A percentile compares a stretch with the other conserved stretches of the same genome.
These are phyloP conservation scores for Orbilia quercus DNA, from an alignment of 2,329 filamentous ascomycete species.

Conservation along the genomic window DNA sequence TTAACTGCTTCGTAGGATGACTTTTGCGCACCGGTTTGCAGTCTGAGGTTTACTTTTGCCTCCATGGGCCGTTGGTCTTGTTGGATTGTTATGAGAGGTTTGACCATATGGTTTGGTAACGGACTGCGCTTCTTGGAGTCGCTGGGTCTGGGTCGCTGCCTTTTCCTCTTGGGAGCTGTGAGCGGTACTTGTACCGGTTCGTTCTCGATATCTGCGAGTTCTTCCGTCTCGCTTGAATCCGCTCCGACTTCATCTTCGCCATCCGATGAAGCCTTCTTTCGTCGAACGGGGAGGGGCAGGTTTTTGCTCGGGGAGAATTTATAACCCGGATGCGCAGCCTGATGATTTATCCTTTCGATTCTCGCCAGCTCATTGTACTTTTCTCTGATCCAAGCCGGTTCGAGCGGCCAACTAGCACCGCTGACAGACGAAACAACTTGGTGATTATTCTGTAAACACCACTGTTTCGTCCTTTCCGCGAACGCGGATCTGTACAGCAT, in stretches of 20 bases:
- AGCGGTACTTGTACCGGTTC: conserved; percentile 17
- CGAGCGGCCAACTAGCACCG: conserved; percentile 85
- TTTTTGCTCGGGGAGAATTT: conserved; percentile 90
- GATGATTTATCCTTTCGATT: conserved; percentile 85
- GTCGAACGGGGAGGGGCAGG: conserved; percentile 61
- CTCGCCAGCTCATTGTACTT: conserved; percentile 82
- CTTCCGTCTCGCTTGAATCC: conserved; percentile 67
- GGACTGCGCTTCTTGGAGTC: conserved; percentile 60
- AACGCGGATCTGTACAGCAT: conserved; percentile 97
- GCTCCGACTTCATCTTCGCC: conserved; percentile 64
- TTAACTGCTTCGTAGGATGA: conserved; percentile 69
- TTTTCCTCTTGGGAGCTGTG: conserved; percentile 29
- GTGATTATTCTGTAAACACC: conserved; percentile 88
- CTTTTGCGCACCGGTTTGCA: conserved; percentile 61
- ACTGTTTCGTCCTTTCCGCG: conserved; percentile 84
- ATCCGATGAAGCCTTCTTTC: conserved; percentile 67
- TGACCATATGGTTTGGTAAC: conserved; percentile 59
- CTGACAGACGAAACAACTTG: conserved; percentile 90
- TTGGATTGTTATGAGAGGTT: background rate
- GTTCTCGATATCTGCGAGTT: conserved; percentile 57
- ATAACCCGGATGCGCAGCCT: conserved; percentile 86
- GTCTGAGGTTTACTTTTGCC: conserved; percentile 15
- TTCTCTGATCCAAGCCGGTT: conserved; percentile 76
- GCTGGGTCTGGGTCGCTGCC: conserved; percentile 16
- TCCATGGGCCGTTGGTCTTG: conserved; percentile 19